Evolutionary conservation across 495 filamentous ascomycete species (phyloP), one percentile per base, ranked within the genome.

Genomic region (Penicillium steckii): DNA sequence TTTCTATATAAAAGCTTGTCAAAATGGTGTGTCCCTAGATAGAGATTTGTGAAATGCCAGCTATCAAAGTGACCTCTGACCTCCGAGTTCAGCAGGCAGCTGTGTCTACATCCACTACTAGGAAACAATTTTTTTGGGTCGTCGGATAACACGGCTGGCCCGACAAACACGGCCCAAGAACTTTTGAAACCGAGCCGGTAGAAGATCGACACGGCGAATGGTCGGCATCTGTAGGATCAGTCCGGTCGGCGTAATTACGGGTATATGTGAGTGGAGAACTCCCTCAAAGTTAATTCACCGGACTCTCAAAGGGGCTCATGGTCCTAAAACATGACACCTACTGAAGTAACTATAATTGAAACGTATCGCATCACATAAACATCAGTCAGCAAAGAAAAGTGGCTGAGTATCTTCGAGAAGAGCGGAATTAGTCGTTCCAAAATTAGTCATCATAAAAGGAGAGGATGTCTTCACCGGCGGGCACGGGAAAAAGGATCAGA

Each of bases 201-300:
- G n/a, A 23, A 23, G 38, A 41, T 41, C 38, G 38, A n/a, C 38
- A 41, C 21, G 18, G 38, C 2, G 33, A 17, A 37, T 46, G 15
- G 35, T 32, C 24, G 24, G 38, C n/a, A 12, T 25, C 18, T 21
- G 24, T n/a, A 4, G 10, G 21, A 41, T 41, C 12, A 13, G 19
- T 19, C 47, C 47, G 35, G 18, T 25, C 44, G 50, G 43, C 42
- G 45, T 46, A 26, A 26, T 24, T 29, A 24, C 42, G 23, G 10
- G 25, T 44, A n/a, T n/a, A n/a, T n/a, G n/a, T n/a, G n/a, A n/a
- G 50, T 53, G 50, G 50, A 46, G 50, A 46, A 41, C 40, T 25
- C 23, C 43, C 24, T 30, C 24, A 23, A 8, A n/a, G 13, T 19
- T 4, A 21, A 29, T 48, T 53, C 50, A 46, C 50, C 50, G 43